Evolutionary conservation across 202 grass and related monocot genomes (phyloP), one percentile per base, ranked within the genome.

Genomic region (Digitaria exilis): DNA sequence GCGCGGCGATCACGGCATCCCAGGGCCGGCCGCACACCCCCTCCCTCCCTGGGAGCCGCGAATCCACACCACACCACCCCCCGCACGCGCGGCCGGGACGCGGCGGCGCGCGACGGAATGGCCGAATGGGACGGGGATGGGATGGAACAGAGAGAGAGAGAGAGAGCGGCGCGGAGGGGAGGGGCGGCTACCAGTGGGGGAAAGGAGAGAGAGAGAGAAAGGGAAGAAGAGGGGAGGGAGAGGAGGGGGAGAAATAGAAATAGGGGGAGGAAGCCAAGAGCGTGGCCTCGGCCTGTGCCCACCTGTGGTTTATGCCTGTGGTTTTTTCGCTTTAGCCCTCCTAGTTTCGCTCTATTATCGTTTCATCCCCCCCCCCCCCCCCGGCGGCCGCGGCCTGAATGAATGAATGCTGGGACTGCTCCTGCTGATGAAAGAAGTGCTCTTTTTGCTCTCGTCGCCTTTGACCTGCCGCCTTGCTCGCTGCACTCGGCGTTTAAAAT

Each of bases 1-100:
- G n/a, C 65, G 65, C 42, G 56, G n/a, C 86, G 83, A 75, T 92
- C 90, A 92, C 83, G 43, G n/a, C 90, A 88, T 88, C 82, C 55
- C 34, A 31, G 28, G 25, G 13, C 22, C 6, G 7, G 37, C 37
- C 37, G 37, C 37, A 39, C 7, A 1, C 2, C 37, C 37, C 37
- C 37, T 39, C 19, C 21, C 58, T 16, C 55, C n/a, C 54, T n/a
- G 28, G 13, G 28, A 58, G 19, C 39, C 72, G n/a, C 54, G 9
- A 58, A 46, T 28, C 65, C 43, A 19, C 37, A 7, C 37, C 37
- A 5, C 42, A 17, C 30, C 15, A 51, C 16, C 45, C n/a, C 37
- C 5, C 71, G 72, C 35, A 22, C 11, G 31, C 46, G 11, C 30
- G 19, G n/a, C 63, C 14, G 25, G 41, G 69, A 70, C 49, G 69